Base-by-base conservation (phyloP, 2,329 filamentous ascomycete genomes). In the Colletotrichum simmondsii region DNA sequence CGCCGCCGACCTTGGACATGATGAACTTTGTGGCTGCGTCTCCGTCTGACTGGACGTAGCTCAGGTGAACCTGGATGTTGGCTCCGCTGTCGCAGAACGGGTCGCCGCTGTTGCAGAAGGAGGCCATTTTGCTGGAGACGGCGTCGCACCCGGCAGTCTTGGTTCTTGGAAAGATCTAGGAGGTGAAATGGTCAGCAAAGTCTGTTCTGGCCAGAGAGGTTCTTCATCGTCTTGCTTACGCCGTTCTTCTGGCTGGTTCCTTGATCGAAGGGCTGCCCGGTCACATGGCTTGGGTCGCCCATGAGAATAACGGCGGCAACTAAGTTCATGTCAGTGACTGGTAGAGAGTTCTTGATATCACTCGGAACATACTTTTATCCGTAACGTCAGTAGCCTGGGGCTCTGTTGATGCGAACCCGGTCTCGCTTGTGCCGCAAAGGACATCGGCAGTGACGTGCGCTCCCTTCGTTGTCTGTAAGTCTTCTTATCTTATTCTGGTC, bases 71-170 rank as follows among this genome's bases (percentile, higher is more conserved):
- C 5, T 73, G 70, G 4, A 56, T 7, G 66, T 72, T 62, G 61
- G 61, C 61, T 60, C 84, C 84, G 12, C 46, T 8, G 75, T 82
- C 83, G 74, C 83, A 85, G 77, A 83, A 85, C 5, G 77, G 72
- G 73, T 86, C 85, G 58, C 83, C 83, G 0, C 74, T 79, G 75
- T 85, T 83, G 77, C 83, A 85, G 75, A 80, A 85, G 2, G 83
- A 84, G 42, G 80, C 77, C 60, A 85, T 75, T 49, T 80, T 79
- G 74, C 78, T 73, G 68, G 76, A 75, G 67, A 83, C 81, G 26
- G 78, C 75, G 60, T 81, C 77, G 77, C 84, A 85, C 19, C 76
- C 76, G 37, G 76, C 78, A 32, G 77, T 76, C 65, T 82, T 76
- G 30, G 78, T 75, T 59, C 83, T 81, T 35, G 73, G 59, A 69